These are phyloP conservation scores for Colletotrichum sojae DNA, from an alignment of 2,329 filamentous ascomycete species.

Conservation along the genomic window DNA sequence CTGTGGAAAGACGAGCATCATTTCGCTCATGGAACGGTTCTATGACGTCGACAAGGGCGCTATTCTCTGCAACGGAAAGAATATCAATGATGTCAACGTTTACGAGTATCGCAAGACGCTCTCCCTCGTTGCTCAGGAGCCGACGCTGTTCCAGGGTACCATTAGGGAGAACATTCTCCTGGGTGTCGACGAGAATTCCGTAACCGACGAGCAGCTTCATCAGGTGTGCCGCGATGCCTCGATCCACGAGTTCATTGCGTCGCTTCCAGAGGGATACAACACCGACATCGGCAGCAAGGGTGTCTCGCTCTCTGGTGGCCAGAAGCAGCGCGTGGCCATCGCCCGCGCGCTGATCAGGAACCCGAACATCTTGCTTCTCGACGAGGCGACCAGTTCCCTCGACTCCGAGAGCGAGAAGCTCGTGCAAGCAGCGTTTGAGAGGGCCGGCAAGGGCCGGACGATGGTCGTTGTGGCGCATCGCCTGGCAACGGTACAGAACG, in stretches of 20 bases:
- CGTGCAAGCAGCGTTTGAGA: constrained; percentile 78
- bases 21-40: constrained; percentile 77
- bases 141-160: constrained; percentile 77
- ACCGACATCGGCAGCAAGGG: constrained; percentile 78
- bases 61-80: constrained; percentile 74
- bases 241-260: constrained; percentile 79
- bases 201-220: constrained; percentile 67
- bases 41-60: constrained; percentile 77
- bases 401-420: constrained; percentile 74
- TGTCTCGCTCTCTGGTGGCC: constrained; percentile 77
- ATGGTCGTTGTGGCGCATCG: constrained; percentile 85
- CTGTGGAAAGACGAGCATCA: constrained; percentile 80
- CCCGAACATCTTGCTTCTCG: constrained; percentile 77
- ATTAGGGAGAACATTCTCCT: constrained; percentile 79
- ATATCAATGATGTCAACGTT: constrained; percentile 72
- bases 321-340: constrained; percentile 79
- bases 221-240: constrained; percentile 73
- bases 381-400: constrained; percentile 80
- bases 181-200: constrained; percentile 69
- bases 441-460: constrained; percentile 70
- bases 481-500: constrained; percentile 82
- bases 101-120: constrained; percentile 74
- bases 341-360: constrained; percentile 77
- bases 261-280: constrained; percentile 76
- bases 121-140: constrained; percentile 82